These are phyloP conservation scores for Vaccinium macrocarpon DNA, from an alignment of 148 eudicot genomes.

Conservation along the genomic window DNA sequence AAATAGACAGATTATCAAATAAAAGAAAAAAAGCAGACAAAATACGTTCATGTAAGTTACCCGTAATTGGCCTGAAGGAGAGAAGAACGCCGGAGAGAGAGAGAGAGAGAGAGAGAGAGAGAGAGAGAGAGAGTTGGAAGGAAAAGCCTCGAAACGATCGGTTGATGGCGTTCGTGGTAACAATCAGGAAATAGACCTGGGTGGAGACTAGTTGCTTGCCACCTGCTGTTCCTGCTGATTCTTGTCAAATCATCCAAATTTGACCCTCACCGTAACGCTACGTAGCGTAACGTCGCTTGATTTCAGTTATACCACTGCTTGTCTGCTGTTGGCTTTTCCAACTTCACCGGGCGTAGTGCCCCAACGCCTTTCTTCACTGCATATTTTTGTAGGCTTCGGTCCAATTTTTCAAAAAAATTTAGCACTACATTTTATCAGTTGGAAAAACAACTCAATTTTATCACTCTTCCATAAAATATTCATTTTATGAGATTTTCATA, in stretches of 20 bases:
- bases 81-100: not conserved
- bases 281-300: too few species aligned
- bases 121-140: not conserved
- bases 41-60: not conserved
- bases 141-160: not conserved
- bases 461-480: too few species aligned
- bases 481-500: too few species aligned
- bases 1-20: not conserved
- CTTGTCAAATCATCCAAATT: not conserved
- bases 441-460: too few species aligned
- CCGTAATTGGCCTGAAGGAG: not conserved
- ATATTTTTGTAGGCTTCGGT: too few species aligned
- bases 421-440: too few species aligned
- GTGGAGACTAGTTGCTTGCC: not conserved
- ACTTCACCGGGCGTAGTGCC: not conserved
- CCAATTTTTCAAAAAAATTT: too few species aligned
- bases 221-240: not conserved
- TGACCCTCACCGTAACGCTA: too few species aligned
- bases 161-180: not conserved
- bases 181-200: not conserved
- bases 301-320: not conserved
- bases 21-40: not conserved
- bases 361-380: too few species aligned
- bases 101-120: conserved; percentile 9
- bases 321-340: not conserved